A percentile compares a stretch with the other conserved stretches of the same genome.
phyloP scores from a whole-genome alignment of 306 rosid species.

The Cucurbita ficifolia region DNA sequence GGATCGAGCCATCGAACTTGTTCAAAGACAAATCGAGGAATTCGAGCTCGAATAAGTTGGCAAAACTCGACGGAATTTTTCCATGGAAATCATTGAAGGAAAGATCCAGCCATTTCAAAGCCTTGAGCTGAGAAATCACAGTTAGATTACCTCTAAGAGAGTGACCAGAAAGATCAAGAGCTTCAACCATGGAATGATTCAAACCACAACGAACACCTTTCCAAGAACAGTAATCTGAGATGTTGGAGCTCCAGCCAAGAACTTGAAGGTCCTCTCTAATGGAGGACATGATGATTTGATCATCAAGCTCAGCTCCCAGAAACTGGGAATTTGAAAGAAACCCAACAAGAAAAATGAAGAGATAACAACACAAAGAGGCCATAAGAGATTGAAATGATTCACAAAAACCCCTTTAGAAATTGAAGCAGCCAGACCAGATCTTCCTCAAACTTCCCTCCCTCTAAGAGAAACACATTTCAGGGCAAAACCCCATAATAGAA shows the following conservation, averaged over 20 bases:
- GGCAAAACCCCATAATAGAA: slow-evolving; percentile 1
- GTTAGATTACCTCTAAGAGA: slow-evolving; percentile 76
- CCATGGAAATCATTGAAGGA: slow-evolving; percentile 73
- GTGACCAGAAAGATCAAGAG: slow-evolving; percentile 62
- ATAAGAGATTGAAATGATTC: slow-evolving; percentile 10
- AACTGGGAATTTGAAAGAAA: slow-evolving; percentile 25
- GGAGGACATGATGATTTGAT: slow-evolving; percentile 40
- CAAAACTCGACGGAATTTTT: slow-evolving; percentile 51
- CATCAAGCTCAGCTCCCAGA: slow-evolving; percentile 45
- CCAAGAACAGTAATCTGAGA: slow-evolving; percentile 71
- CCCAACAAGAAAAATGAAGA: slow-evolving; percentile 42
- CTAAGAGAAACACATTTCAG: slow-evolving; percentile 1
- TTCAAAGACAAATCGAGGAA: slow-evolving; percentile 76
- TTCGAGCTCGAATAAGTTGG: slow-evolving; percentile 59
- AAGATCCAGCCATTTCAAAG: slow-evolving; percentile 74
- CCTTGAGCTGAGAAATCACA: slow-evolving; percentile 65
- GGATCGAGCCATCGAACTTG: slow-evolving; percentile 67
- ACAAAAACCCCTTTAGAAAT: neutral
- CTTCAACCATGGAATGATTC: slow-evolving; percentile 53
- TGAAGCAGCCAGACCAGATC: slow-evolving; percentile 3
- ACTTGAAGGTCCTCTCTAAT: slow-evolving; percentile 68
- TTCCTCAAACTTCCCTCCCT: neutral
- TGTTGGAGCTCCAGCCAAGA: slow-evolving; percentile 64
- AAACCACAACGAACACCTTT: slow-evolving; percentile 54
- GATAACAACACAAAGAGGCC: slow-evolving; percentile 26